phyloP scores from a whole-genome alignment of 2,329 filamentous ascomycete species.

The Phaeoacremonium minimum region DNA sequence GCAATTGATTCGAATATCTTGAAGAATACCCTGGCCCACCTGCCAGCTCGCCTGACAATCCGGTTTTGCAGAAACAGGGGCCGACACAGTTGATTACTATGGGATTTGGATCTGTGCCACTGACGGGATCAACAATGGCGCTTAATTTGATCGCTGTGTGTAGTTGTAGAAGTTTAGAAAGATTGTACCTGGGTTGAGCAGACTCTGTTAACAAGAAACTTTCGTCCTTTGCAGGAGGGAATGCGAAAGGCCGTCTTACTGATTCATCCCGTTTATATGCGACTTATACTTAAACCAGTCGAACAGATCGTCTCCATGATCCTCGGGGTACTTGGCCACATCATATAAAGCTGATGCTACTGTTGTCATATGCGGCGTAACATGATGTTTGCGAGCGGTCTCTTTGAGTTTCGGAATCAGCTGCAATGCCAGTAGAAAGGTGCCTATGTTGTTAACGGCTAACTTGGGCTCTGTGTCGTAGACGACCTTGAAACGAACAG shows the following conservation, averaged over 20 bases:
- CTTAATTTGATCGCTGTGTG: slow-evolving; percentile 8
- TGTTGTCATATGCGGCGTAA: slow-evolving; percentile 11
- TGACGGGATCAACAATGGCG: slow-evolving; percentile 4
- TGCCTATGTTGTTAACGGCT: slow-evolving; percentile 10
- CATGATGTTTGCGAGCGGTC: slow-evolving; percentile 4
- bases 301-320: slow-evolving; percentile 13
- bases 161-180: slow-evolving; percentile 13
- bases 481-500: slow-evolving; percentile 6
- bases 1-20: slow-evolving; percentile 9
- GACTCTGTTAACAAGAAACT: not conserved
- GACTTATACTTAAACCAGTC: slow-evolving; percentile 10
- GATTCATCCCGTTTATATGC: slow-evolving; percentile 7
- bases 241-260: slow-evolving; percentile 2
- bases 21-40: slow-evolving; percentile 3
- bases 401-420: slow-evolving; percentile 11
- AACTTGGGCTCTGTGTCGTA: slow-evolving; percentile 9
- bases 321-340: slow-evolving; percentile 13
- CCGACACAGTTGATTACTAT: slow-evolving; percentile 16
- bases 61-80: slow-evolving; percentile 16
- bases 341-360: slow-evolving; percentile 14
- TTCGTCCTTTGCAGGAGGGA: no score
- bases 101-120: slow-evolving; percentile 1
- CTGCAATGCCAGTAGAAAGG: slow-evolving; percentile 9
- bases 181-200: slow-evolving; percentile 9
- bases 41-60: slow-evolving; percentile 6